phyloP scores from a whole-genome alignment of 169 alveolate species.

The Plasmodium vinckei region DNA sequence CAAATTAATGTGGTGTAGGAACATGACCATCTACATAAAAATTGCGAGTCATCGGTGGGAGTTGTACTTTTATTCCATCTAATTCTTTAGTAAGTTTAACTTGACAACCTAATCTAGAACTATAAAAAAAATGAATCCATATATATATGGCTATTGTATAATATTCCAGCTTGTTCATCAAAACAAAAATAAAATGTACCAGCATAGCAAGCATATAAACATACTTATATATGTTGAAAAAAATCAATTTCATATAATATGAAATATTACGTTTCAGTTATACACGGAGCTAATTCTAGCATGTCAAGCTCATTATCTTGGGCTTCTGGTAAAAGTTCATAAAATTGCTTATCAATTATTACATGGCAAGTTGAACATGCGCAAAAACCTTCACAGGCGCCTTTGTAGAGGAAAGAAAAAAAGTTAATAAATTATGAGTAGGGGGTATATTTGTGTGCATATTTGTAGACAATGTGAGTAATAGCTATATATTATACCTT shows the following conservation, averaged over 20 bases:
- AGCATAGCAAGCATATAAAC: not conserved
- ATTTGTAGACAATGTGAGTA: not conserved
- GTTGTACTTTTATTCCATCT: constrained; percentile 88
- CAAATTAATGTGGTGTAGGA: constrained; percentile 93
- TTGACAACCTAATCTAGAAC: constrained; percentile 96
- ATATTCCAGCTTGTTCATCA: not conserved
- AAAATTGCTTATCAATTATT: constrained; percentile 91
- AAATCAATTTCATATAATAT: not conserved
- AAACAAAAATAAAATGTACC: too few relatives aligned
- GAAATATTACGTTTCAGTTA: constrained; percentile 91
- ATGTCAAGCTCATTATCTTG: constrained; percentile 95
- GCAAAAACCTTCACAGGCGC: constrained; percentile 96
- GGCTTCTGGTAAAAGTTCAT: constrained; percentile 91
- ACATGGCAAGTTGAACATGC: constrained; percentile 99
- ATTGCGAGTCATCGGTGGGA: constrained; percentile 94
- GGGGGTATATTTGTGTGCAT: not conserved
- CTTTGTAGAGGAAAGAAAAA: constrained; percentile 82
- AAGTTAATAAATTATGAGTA: not conserved
- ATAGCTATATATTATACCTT: constrained; percentile 79
- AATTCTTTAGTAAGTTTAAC: constrained; percentile 87
- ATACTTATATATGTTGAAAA: not conserved
- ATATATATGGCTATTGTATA: not conserved
- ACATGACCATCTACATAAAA: constrained; percentile 96
- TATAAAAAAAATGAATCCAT: constrained; percentile 22
- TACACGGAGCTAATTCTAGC: constrained; percentile 96